phyloP scores from a whole-genome alignment of 192 early-diverging fungal genomes.

The Backusella tuberculispora region DNA sequence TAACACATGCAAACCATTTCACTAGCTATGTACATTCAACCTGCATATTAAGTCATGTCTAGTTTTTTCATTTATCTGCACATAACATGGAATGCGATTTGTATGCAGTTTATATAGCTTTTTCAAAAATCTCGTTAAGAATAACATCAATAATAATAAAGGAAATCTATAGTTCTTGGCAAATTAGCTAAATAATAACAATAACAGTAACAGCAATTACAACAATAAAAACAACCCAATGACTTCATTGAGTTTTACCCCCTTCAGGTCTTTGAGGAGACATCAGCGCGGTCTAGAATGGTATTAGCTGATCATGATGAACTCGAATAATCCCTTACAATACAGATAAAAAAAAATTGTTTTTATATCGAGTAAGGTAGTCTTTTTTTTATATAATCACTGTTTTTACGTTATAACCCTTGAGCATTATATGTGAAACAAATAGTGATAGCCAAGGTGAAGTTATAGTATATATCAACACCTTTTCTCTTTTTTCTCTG shows the following conservation, averaged over 20 bases:
- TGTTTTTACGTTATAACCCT: neutral
- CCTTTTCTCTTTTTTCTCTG: neutral
- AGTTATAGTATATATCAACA: neutral
- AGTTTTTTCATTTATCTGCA: neutral
- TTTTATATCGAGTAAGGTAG: neutral
- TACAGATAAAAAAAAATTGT: neutral
- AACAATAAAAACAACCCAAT: neutral
- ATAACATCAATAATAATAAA: neutral
- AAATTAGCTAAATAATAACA: neutral
- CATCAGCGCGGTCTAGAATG: neutral
- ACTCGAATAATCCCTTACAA: neutral
- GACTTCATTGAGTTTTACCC: neutral
- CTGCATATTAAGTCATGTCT: neutral
- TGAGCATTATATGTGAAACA: neutral
- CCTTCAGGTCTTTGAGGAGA: neutral
- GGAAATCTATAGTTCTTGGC: neutral
- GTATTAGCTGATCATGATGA: neutral
- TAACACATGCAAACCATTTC: neutral
- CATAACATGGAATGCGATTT: neutral
- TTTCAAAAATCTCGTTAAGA: neutral
- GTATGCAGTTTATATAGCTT: neutral
- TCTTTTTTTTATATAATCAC: neutral
- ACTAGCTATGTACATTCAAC: neutral
- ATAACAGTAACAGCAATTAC: neutral
- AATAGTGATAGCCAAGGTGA: neutral